phyloP scores from a whole-genome alignment of 495 filamentous ascomycete species.

The Diplogelasinospora grovesii region DNA sequence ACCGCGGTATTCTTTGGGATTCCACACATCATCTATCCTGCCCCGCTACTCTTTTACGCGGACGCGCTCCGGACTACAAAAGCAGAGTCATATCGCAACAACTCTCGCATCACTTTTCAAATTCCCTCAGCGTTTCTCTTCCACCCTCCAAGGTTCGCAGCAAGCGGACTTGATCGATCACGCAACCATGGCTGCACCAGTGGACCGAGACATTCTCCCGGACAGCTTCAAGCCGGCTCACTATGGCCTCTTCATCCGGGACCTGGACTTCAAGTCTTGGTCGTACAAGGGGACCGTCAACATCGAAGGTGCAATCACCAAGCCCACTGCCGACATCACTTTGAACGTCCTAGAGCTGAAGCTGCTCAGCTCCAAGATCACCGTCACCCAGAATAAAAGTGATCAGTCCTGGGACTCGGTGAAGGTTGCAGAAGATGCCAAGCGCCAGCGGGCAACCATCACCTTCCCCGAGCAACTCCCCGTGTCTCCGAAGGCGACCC shows the following conservation, averaged over 20 bases:
- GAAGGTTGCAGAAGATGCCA: constrained; percentile 68
- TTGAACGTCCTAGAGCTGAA: constrained; percentile 66
- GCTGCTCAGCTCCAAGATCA: constrained; percentile 47
- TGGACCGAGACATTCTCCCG: constrained; percentile 49
- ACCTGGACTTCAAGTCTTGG: constrained; percentile 71
- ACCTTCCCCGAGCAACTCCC: constrained; percentile 63
- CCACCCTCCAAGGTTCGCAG: background rate
- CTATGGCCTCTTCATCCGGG: constrained; percentile 75
- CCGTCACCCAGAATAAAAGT: constrained; percentile 39
- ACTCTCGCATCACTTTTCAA: too few species aligned
- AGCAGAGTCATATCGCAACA: too few species aligned
- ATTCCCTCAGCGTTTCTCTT: too few species aligned
- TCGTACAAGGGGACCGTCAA: constrained; percentile 75
- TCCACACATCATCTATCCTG: too few species aligned
- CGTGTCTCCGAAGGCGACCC: constrained; percentile 49
- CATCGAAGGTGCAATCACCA: constrained; percentile 52
- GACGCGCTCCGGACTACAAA: too few species aligned
- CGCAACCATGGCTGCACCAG: constrained; percentile 43
- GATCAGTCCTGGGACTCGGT: constrained; percentile 50
- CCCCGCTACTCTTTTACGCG: too few species aligned
- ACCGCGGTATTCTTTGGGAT: too few species aligned
- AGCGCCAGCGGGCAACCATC: constrained; percentile 70
- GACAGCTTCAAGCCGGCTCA: constrained; percentile 72
- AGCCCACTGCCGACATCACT: constrained; percentile 60
- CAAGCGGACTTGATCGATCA: too few species aligned